These are phyloP conservation scores for Kodamaea arcana DNA, from an alignment of 1,139 yeast genomes.

Conservation along the genomic window DNA sequence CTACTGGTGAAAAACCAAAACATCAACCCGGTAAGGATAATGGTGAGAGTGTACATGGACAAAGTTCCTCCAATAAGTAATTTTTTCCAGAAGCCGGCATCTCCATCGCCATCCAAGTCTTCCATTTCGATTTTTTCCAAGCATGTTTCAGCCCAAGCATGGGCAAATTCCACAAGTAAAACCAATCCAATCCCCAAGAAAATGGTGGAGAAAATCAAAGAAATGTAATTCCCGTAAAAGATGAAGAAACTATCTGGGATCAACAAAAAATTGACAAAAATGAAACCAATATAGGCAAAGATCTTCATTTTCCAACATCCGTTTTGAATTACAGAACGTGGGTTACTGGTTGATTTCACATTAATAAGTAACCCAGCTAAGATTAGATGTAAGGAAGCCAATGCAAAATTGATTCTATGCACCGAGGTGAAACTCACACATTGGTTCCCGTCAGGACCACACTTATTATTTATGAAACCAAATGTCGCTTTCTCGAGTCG, in stretches of 20 bases:
- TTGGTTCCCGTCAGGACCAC: slow-evolving; percentile 75
- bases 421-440: slow-evolving; percentile 94
- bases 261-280: slow-evolving; percentile 58
- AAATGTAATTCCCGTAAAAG: slow-evolving; percentile 86
- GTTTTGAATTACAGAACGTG: slow-evolving; percentile 81
- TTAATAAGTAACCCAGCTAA: slow-evolving; percentile 67
- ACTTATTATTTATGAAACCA: slow-evolving; percentile 57
- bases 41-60: slow-evolving; percentile 71
- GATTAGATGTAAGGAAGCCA: slow-evolving; percentile 73
- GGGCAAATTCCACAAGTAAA: slow-evolving; percentile 92
- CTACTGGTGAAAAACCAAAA: slow-evolving; percentile 74
- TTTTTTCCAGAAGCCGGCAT: slow-evolving; percentile 68
- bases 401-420: slow-evolving; percentile 82
- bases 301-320: slow-evolving; percentile 87
- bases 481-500: slow-evolving; percentile 72
- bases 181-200: slow-evolving; percentile 89
- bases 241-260: slow-evolving; percentile 87
- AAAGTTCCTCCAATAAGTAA: slow-evolving; percentile 83
- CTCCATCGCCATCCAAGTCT: slow-evolving; percentile 55
- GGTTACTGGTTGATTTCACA: slow-evolving; percentile 73
- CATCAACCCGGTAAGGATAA: slow-evolving; percentile 74
- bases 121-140: slow-evolving; percentile 84
- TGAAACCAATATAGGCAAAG: slow-evolving; percentile 53
- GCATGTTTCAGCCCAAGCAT: slow-evolving; percentile 98
- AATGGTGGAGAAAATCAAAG: slow-evolving; percentile 77